phyloP scores from a whole-genome alignment of 345 rosid genomes.

The Corchorus capsularis region DNA sequence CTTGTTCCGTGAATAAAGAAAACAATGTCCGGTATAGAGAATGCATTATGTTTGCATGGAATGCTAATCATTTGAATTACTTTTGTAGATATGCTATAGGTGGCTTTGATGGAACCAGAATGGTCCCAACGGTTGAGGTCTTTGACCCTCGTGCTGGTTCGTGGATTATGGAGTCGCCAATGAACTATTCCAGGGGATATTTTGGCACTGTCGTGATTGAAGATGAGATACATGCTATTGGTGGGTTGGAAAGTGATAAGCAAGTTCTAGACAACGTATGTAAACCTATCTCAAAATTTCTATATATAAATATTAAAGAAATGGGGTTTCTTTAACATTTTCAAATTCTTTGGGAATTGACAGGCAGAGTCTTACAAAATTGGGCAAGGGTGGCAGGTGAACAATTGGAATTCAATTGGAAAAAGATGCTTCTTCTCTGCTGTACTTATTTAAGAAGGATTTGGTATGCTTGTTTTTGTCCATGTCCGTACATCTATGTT shows the following conservation, averaged over 20 bases:
- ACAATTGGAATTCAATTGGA: constrained; percentile 32
- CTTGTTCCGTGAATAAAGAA: no score
- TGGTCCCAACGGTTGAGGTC: constrained; percentile 38
- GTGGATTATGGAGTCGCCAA: constrained; percentile 35
- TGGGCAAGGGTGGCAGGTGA: constrained; percentile 38
- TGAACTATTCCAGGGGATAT: constrained; percentile 34
- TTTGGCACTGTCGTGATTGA: constrained; percentile 35
- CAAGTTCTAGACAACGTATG: constrained; percentile 34
- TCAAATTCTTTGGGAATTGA: background rate
- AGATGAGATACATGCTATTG: constrained; percentile 36
- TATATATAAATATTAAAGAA: background rate
- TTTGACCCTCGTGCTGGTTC: constrained; percentile 40
- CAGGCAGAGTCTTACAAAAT: constrained; percentile 43
- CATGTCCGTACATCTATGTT: background rate
- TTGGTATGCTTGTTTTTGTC: background rate
- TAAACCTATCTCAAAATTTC: background rate
- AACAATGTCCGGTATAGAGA: background rate
- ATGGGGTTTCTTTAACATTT: background rate
- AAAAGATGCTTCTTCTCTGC: constrained; percentile 39
- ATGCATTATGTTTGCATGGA: background rate
- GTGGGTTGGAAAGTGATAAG: constrained; percentile 30
- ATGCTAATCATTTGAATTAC: background rate
- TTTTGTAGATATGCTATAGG: constrained; percentile 42
- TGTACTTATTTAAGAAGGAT: constrained; percentile 14
- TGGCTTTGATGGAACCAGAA: constrained; percentile 37